phyloP scores from a whole-genome alignment of 768 basidiomycete genomes.

The Antrodiella citrinella region DNA sequence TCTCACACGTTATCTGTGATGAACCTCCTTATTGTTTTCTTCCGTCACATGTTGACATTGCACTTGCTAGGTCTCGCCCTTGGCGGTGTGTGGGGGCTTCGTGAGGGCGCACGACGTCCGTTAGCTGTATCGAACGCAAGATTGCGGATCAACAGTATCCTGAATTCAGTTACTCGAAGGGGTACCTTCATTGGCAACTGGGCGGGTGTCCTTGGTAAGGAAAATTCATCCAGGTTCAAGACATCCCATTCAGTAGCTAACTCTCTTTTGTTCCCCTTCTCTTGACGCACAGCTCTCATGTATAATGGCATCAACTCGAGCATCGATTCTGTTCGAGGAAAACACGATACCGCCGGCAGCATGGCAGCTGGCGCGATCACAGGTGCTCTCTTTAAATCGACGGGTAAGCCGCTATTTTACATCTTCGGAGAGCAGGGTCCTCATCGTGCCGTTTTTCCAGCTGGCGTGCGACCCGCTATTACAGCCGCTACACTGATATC shows the following conservation, averaged over 20 bases:
- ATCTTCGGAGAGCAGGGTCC: slow-evolving; percentile 16
- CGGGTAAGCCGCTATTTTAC: slow-evolving; percentile 56
- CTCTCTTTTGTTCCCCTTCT: slow-evolving; percentile 27
- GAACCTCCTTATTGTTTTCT: slow-evolving; percentile 68
- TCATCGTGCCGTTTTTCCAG: slow-evolving; percentile 42
- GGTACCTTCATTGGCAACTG: slow-evolving; percentile 98
- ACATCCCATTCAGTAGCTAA: background rate
- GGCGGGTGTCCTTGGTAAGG: slow-evolving; percentile 92
- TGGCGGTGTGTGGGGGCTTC: slow-evolving; percentile 93
- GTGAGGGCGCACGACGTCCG: slow-evolving; percentile 85
- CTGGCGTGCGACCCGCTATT: slow-evolving; percentile 85
- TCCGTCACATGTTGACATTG: slow-evolving; percentile 69
- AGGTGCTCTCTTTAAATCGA: slow-evolving; percentile 88
- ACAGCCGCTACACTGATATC: slow-evolving; percentile 87
- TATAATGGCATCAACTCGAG: slow-evolving; percentile 97
- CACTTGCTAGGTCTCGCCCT: slow-evolving; percentile 78
- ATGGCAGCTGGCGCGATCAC: slow-evolving; percentile 90
- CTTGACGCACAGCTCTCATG: slow-evolving; percentile 81
- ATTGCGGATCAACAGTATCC: slow-evolving; percentile 91
- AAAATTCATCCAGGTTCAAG: slow-evolving; percentile 18
- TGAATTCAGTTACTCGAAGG: slow-evolving; percentile 94
- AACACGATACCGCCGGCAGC: slow-evolving; percentile 86
- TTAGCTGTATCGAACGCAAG: slow-evolving; percentile 80
- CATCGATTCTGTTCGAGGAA: slow-evolving; percentile 81
- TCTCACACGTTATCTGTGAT: slow-evolving; percentile 63